Conservation (phyloP, 2,329 filamentous ascomycete species). For the Ascochyta clinopodiicola region DNA sequence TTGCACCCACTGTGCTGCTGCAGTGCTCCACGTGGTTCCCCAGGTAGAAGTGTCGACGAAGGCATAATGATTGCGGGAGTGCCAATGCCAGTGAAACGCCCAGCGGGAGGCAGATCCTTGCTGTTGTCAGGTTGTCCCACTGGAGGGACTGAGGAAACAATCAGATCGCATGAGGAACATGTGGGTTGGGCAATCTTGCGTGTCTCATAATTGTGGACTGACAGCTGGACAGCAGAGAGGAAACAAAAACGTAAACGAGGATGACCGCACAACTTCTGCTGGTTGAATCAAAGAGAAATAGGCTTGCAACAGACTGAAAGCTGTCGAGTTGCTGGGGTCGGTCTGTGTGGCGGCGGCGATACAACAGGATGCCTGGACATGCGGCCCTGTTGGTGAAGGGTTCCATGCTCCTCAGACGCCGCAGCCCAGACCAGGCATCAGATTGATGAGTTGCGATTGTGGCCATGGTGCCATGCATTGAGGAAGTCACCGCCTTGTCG, state of each 20-base stretch:
- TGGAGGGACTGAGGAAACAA: neutral
- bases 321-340: neutral
- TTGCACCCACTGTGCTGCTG: neutral
- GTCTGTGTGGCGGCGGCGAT: neutral
- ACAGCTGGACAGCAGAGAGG: neutral
- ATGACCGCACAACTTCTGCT: neutral
- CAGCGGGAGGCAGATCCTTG: slow-evolving; percentile 11
- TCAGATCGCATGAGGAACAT: slow-evolving; percentile 8
- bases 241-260: slow-evolving; percentile 1
- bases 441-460: slow-evolving; percentile 13
- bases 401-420: slow-evolving; percentile 8
- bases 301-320: neutral
- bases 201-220: slow-evolving; percentile 18
- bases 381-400: neutral
- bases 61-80: slow-evolving; percentile 8
- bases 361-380: neutral
- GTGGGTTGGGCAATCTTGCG: slow-evolving; percentile 11
- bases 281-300: neutral
- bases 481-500: slow-evolving; percentile 15
- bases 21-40: slow-evolving; percentile 3
- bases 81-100: slow-evolving; percentile 9
- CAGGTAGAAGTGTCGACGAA: slow-evolving; percentile 8
- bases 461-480: slow-evolving; percentile 12
- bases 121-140: neutral
- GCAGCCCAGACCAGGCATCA: slow-evolving; percentile 12